These are phyloP conservation scores for Coleophoma cylindrospora DNA, from an alignment of 2,329 filamentous ascomycete genomes.

Conservation along the genomic window DNA sequence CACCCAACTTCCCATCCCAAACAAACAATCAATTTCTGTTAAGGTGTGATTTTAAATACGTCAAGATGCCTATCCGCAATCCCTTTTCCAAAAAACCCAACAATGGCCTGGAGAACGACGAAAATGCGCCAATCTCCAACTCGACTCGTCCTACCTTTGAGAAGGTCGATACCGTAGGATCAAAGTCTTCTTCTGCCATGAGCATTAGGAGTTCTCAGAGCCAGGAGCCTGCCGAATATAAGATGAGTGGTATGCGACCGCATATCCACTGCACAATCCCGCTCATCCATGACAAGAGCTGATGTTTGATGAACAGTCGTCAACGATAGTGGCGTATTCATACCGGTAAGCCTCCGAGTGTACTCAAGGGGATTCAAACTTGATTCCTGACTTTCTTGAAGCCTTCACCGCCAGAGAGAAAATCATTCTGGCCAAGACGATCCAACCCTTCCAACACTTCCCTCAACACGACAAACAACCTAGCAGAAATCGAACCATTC, in stretches of 20 bases:
- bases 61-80: constrained; percentile 65
- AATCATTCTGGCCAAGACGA: constrained; percentile 65
- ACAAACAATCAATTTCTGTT: neutral
- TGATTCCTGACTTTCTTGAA: constrained; percentile 31
- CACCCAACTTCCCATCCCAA: neutral
- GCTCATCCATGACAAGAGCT: neutral
- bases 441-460: constrained; percentile 47
- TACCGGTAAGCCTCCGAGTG: constrained; percentile 60
- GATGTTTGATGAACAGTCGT: constrained; percentile 58
- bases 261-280: constrained; percentile 3
- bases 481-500: constrained; percentile 86
- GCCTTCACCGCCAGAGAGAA: constrained; percentile 87
- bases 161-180: constrained; percentile 57
- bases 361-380: too few species aligned
- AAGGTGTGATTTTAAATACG: neutral
- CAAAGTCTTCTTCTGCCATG: constrained; percentile 51
- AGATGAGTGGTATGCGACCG: constrained; percentile 65
- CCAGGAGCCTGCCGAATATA: constrained; percentile 67
- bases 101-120: constrained; percentile 32
- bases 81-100: constrained; percentile 60
- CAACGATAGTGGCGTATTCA: constrained; percentile 90
- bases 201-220: constrained; percentile 57
- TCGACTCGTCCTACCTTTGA: constrained; percentile 49
- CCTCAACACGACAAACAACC: constrained; percentile 52
- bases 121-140: constrained; percentile 43